These are phyloP conservation scores for Septoria linicola DNA, from an alignment of 2,329 filamentous ascomycete species.

Conservation along the genomic window DNA sequence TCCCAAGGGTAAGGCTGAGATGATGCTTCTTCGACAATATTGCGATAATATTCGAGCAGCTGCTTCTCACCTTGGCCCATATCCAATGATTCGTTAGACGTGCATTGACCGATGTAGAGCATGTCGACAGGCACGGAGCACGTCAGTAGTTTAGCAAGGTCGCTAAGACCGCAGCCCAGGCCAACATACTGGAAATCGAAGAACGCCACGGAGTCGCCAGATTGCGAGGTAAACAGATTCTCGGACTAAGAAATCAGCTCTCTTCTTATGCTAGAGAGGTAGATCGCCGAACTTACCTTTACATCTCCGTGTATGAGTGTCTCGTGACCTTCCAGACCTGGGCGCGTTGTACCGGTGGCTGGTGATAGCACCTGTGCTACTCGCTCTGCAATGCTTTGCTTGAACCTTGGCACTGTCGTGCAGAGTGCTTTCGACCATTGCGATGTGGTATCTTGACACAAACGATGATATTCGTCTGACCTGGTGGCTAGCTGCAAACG, in stretches of 20 bases:
- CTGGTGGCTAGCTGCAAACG: slow-evolving; percentile 60
- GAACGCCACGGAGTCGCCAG: slow-evolving; percentile 57
- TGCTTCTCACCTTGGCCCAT: slow-evolving; percentile 54
- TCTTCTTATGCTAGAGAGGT: neutral
- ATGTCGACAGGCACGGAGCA: slow-evolving; percentile 61
- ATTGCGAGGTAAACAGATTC: slow-evolving; percentile 60
- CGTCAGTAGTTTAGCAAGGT: slow-evolving; percentile 66
- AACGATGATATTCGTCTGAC: slow-evolving; percentile 53
- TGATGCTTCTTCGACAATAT: slow-evolving; percentile 37
- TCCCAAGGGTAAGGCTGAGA: slow-evolving; percentile 54
- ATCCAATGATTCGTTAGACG: slow-evolving; percentile 33
- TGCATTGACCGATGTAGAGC: slow-evolving; percentile 38
- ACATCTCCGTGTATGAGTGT: slow-evolving; percentile 68
- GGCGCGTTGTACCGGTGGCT: slow-evolving; percentile 6
- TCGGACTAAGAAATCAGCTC: slow-evolving; percentile 46
- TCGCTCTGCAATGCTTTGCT: slow-evolving; percentile 42
- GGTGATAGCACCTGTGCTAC: slow-evolving; percentile 55
- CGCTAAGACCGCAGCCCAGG: slow-evolving; percentile 62
- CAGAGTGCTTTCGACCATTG: slow-evolving; percentile 59
- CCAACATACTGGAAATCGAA: slow-evolving; percentile 71
- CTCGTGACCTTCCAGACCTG: slow-evolving; percentile 40
- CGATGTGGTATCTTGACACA: slow-evolving; percentile 49
- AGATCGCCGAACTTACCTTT: slow-evolving; percentile 42
- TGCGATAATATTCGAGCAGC: slow-evolving; percentile 55
- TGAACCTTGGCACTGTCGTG: slow-evolving; percentile 33